phyloP scores from a whole-genome alignment of 805 yeast species.

The Yarrowia deformans region DNA sequence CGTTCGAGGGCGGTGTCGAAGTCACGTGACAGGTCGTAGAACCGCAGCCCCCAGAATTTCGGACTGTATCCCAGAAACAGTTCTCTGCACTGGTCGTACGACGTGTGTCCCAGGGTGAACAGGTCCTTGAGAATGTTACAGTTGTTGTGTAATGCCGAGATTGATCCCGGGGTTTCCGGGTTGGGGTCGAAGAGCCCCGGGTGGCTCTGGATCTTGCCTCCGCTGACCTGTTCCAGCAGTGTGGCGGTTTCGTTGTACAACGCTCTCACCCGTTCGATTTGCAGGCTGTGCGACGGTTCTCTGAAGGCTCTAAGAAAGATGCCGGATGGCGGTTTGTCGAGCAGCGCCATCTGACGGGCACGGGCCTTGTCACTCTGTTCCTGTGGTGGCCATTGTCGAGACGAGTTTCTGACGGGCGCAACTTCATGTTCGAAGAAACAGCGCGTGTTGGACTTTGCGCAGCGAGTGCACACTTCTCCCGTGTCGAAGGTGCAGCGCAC shows the following conservation, averaged over 20 bases:
- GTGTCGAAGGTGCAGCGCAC: slow-evolving; percentile 35
- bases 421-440: slow-evolving; percentile 37
- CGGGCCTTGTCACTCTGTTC: slow-evolving; percentile 27
- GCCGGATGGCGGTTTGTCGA: slow-evolving; percentile 28
- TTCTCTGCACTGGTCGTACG: slow-evolving; percentile 25
- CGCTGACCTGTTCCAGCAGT: slow-evolving; percentile 17
- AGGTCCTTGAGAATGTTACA: slow-evolving; percentile 36
- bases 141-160: slow-evolving; percentile 12
- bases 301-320: slow-evolving; percentile 19
- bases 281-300: slow-evolving; percentile 26
- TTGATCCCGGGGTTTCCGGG: neutral
- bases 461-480: slow-evolving; percentile 35
- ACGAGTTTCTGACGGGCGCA: slow-evolving; percentile 2
- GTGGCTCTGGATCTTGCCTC: slow-evolving; percentile 6
- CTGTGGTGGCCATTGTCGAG: slow-evolving; percentile 16
- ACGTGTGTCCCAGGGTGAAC: slow-evolving; percentile 18
- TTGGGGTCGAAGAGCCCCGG: slow-evolving; percentile 8
- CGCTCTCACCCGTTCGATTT: neutral
- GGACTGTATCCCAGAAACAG: slow-evolving; percentile 16
- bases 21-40: slow-evolving; percentile 16
- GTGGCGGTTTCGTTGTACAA: slow-evolving; percentile 25
- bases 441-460: slow-evolving; percentile 35
- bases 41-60: slow-evolving; percentile 32
- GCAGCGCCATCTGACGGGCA: slow-evolving; percentile 20
- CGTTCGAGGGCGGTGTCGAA: slow-evolving; percentile 29